Percentiles rank a stretch among this genome's conserved stretches.
Conservation (phyloP, 2,329 filamentous ascomycete species). For the Neofusicoccum kwambonambiense region DNA sequence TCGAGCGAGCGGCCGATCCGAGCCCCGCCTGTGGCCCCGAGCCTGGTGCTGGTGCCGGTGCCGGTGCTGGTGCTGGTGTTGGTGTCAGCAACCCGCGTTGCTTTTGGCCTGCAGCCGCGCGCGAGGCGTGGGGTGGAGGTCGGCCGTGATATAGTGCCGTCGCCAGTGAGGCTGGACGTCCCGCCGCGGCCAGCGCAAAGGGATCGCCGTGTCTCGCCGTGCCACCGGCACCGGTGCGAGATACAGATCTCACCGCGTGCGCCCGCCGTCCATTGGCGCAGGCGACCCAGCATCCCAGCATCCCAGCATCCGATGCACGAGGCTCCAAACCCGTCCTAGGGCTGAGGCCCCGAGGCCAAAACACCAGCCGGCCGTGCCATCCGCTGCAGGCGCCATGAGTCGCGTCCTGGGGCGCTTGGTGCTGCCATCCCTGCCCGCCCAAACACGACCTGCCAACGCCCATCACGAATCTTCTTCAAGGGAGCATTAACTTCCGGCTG, state of each 20-base stretch:
- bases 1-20: slow-evolving; percentile 10
- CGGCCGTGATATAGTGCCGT: background rate
- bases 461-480: too few species aligned
- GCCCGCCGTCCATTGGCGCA: background rate
- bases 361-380: background rate
- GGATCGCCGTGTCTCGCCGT: slow-evolving; percentile 3
- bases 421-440: background rate
- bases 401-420: background rate
- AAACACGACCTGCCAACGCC: background rate
- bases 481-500: too few species aligned
- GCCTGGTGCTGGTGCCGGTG: background rate
- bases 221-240: background rate
- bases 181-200: background rate
- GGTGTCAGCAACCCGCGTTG: background rate
- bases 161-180: background rate
- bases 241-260: background rate
- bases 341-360: background rate
- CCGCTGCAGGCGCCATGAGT: background rate
- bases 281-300: background rate
- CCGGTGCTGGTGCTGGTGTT: too few species aligned
- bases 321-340: background rate
- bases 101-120: background rate
- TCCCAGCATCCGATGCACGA: background rate
- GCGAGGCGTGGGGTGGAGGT: background rate
- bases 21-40: background rate